These are phyloP conservation scores for Acrocalymma vagum DNA, from an alignment of 2,329 filamentous ascomycete genomes.

Conservation along the genomic window DNA sequence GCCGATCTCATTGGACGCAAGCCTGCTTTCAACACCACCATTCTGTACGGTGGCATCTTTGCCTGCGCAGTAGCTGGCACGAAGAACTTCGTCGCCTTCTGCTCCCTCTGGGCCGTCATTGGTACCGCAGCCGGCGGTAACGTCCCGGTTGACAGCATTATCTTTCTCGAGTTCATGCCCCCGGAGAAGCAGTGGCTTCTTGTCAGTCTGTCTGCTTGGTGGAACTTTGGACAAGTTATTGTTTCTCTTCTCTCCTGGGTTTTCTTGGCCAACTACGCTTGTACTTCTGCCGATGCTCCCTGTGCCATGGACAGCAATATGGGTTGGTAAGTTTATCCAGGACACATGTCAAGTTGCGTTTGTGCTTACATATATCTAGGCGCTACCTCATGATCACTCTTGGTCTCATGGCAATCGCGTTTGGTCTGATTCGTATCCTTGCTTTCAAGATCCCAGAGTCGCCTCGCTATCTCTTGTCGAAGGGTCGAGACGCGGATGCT, in stretches of 20 bases:
- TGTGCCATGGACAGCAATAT: slow-evolving; percentile 56
- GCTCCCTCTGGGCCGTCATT: slow-evolving; percentile 14
- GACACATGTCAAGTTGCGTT: not conserved
- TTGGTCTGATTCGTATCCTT: slow-evolving; percentile 57
- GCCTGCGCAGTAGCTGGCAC: slow-evolving; percentile 18
- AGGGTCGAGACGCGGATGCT: slow-evolving; percentile 57
- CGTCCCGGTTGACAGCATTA: slow-evolving; percentile 68
- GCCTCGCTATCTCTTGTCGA: slow-evolving; percentile 57
- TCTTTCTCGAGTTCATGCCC: slow-evolving; percentile 71
- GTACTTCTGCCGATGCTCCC: slow-evolving; percentile 30
- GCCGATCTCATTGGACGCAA: slow-evolving; percentile 20
- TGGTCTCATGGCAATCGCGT: slow-evolving; percentile 53
- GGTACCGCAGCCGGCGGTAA: slow-evolving; percentile 51
- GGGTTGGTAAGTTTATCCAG: slow-evolving; percentile 51
- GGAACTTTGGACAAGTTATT: slow-evolving; percentile 66
- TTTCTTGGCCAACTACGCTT: slow-evolving; percentile 56
- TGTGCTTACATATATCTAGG: slow-evolving; percentile 5
- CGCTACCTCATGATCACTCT: slow-evolving; percentile 33
- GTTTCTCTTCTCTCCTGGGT: slow-evolving; percentile 56
- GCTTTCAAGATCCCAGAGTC: slow-evolving; percentile 60
- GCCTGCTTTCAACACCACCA: slow-evolving; percentile 18
- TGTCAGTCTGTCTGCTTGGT: slow-evolving; percentile 67
- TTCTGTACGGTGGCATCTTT: slow-evolving; percentile 12
- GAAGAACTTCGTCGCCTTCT: slow-evolving; percentile 22
- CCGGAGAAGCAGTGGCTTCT: slow-evolving; percentile 67